phyloP scores from a whole-genome alignment of 2,329 filamentous ascomycete species.

The Neophaeococcomyces mojaviensis region DNA sequence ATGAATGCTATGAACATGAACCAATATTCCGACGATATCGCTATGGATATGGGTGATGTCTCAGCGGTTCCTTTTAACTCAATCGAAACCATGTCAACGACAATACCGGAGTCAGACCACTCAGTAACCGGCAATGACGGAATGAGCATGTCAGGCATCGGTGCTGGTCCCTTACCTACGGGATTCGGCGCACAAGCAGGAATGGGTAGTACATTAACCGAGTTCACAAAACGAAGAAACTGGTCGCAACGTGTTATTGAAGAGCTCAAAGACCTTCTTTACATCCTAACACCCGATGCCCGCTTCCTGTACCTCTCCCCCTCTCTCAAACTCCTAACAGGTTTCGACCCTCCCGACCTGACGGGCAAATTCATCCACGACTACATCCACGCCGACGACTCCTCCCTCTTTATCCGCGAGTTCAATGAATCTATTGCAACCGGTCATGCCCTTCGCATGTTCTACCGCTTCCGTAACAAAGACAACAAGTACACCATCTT shows the following conservation, averaged over 20 bases:
- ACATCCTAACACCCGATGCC: conserved; percentile 79
- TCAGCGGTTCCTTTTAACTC: conserved; percentile 7
- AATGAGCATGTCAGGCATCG: conserved; percentile 36
- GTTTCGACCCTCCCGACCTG: conserved; percentile 64
- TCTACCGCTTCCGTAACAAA: conserved; percentile 72
- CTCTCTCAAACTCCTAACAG: conserved; percentile 65
- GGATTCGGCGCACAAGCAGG: conserved; percentile 41
- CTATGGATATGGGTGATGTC: conserved; percentile 30
- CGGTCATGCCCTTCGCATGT: conserved; percentile 71
- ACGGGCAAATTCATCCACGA: conserved; percentile 70
- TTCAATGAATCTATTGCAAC: conserved; percentile 83
- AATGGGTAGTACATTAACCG: conserved; percentile 48
- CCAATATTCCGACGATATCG: conserved; percentile 42
- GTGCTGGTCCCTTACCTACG: conserved; percentile 49
- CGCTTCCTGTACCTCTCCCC: conserved; percentile 80
- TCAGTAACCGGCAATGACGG: conserved; percentile 12
- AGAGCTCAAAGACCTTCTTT: conserved; percentile 79
- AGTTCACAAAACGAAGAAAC: conserved; percentile 61
- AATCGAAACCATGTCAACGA: conserved; percentile 5
- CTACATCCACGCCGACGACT: conserved; percentile 79
- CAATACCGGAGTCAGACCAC: conserved; percentile 20
- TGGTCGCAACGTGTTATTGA: conserved; percentile 87
- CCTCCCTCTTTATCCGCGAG: conserved; percentile 72
- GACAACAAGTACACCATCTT: conserved; percentile 72
- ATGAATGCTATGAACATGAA: conserved; percentile 38